phyloP scores from a whole-genome alignment of 495 filamentous ascomycete genomes.

The Wilcoxina mikolae region DNA sequence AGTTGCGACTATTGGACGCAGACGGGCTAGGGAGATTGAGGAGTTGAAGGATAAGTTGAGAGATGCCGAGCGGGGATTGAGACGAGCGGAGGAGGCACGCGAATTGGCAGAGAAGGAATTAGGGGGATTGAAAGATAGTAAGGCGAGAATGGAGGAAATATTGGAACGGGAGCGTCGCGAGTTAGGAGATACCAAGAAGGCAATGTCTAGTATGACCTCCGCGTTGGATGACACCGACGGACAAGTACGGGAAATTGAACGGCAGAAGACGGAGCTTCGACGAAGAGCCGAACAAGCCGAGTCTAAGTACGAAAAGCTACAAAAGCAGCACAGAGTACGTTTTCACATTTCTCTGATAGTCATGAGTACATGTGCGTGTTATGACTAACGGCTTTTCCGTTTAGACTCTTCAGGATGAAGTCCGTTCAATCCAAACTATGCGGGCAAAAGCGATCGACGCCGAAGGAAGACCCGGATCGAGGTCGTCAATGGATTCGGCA shows the following conservation, averaged over 20 bases:
- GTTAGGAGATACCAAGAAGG: constrained; percentile 53
- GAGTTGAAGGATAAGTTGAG: constrained; percentile 64
- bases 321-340: constrained; percentile 51
- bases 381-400: background rate
- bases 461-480: constrained; percentile 23
- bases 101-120: constrained; percentile 59
- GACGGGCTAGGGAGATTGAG: constrained; percentile 68
- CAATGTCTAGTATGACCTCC: constrained; percentile 64
- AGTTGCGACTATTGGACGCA: constrained; percentile 57
- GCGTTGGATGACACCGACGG: constrained; percentile 76
- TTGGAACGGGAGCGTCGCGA: constrained; percentile 56
- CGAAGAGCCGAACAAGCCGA: constrained; percentile 64
- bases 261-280: constrained; percentile 60
- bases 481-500: constrained; percentile 47
- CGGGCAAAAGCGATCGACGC: constrained; percentile 21
- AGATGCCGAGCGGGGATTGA: constrained; percentile 64
- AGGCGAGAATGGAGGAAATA: constrained; percentile 48
- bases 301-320: constrained; percentile 59
- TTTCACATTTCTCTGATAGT: too few species aligned
- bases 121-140: constrained; percentile 48
- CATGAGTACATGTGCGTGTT: too few species aligned
- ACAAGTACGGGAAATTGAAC: constrained; percentile 65
- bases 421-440: constrained; percentile 22
- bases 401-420: constrained; percentile 27
- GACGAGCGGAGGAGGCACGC: constrained; percentile 48